These are phyloP conservation scores for Phoenix dactylifera DNA, from an alignment of 176 grass and related monocot genomes.

Conservation along the genomic window DNA sequence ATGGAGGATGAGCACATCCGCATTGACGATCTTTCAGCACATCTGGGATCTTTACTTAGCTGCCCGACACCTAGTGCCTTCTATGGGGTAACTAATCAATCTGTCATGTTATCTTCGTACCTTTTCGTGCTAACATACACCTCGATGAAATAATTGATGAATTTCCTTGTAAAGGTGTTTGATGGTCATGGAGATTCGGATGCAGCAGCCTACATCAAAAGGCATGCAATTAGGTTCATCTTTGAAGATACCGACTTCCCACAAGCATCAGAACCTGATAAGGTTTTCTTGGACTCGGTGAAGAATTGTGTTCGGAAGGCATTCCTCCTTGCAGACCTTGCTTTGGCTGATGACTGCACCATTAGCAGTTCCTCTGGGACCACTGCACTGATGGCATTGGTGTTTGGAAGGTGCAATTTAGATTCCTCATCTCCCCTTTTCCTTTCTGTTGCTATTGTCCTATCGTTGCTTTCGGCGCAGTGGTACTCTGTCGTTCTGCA, in stretches of 20 bases:
- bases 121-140: too few relatives aligned
- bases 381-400: conserved; percentile 9
- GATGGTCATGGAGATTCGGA: conserved; percentile 17
- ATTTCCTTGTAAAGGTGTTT: conserved; percentile 6
- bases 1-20: conserved; percentile 21
- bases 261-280: conserved; percentile 6
- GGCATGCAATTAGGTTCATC: conserved; percentile 13
- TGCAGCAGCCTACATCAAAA: conserved; percentile 15
- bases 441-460: background rate
- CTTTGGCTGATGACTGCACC: conserved; percentile 8
- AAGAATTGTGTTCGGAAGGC: conserved; percentile 3
- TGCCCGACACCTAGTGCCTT: conserved; percentile 9
- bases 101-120: background rate
- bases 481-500: too few relatives aligned
- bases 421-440: background rate
- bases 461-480: background rate
- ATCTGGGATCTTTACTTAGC: background rate
- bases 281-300: conserved; percentile 9
- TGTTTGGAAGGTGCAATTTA: conserved; percentile 4
- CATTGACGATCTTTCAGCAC: conserved; percentile 14
- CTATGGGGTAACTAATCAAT: conserved; percentile 6
- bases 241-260: conserved; percentile 12
- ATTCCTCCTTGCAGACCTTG: conserved; percentile 11
- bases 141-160: background rate
- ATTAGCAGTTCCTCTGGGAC: conserved; percentile 15